Evolutionary conservation across 2,329 filamentous ascomycete species (phyloP), one percentile per base, ranked within the genome.

Genomic region (Tolypocladium sp.): DNA sequence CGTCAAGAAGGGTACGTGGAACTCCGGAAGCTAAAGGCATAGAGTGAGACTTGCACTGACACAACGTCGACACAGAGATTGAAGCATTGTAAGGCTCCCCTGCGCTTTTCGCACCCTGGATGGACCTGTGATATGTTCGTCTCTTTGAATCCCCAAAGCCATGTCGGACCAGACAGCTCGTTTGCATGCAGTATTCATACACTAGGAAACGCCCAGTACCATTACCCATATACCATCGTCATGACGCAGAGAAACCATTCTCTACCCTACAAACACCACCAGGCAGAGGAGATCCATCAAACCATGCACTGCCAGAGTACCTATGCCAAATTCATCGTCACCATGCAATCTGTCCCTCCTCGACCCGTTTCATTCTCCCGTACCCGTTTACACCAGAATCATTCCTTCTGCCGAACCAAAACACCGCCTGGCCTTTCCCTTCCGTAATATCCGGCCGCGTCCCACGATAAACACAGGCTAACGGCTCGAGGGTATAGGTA

Each of bases 1-100:
- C 73, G 91, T 97, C 4, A 95, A 91, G 74, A 97, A 95, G 81
- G 91, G 91, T 91, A 69, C n/a, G 69, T 59, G 44, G 5, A 20
- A 1, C 17, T 22, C 2, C 15, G 17, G 4, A 20, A n/a, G n/a
- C 49, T 0, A 8, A 8, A 8, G 30, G 20, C 20, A 17, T 27
- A 27, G 5, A 2, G 10, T 15, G 9, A 6, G 2, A 37, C 30
- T 37, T 22, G 49, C 4, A 37, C n/a, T 53, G 20, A 53, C 49
- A 2, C 20, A 20, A 2, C 30, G 10, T 53, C 30, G 49, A n/a
- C 35, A 30, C 64, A 94, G 93, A 97, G 73, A 91, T 97, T 61
- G 92, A 97, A 76, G 88, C 92, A 22, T 72, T 97, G 90, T 97
- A 81, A 84, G 90, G 82, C 17, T 2, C 35, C 22, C 44, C 30